These are phyloP conservation scores for Lactarius quietus DNA, from an alignment of 768 basidiomycete species.

Conservation along the genomic window DNA sequence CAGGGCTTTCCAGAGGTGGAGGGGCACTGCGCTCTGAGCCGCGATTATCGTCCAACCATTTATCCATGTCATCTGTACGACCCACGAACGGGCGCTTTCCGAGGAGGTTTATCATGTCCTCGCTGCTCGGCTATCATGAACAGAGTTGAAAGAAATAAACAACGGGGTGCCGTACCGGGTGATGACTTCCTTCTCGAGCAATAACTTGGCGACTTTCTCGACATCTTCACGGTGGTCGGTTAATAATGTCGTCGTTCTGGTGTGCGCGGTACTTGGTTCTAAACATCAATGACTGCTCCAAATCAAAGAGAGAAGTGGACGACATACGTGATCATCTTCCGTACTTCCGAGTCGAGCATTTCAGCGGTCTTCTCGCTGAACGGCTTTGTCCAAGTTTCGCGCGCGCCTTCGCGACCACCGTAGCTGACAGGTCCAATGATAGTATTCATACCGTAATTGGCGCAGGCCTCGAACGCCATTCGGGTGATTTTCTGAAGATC, in stretches of 20 bases:
- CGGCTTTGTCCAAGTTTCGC: slow-evolving; percentile 92
- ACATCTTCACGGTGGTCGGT: slow-evolving; percentile 81
- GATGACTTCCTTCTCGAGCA: slow-evolving; percentile 95
- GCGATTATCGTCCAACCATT: slow-evolving; percentile 86
- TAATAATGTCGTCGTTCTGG: slow-evolving; percentile 76
- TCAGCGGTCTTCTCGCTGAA: slow-evolving; percentile 98
- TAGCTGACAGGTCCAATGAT: slow-evolving; percentile 96
- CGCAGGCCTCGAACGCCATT: slow-evolving; percentile 95
- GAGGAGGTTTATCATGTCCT: slow-evolving; percentile 82
- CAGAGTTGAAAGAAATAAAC: not conserved
- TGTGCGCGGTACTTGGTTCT: slow-evolving; percentile 60
- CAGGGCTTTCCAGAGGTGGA: slow-evolving; percentile 50
- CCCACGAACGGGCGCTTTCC: slow-evolving; percentile 81
- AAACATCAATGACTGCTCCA: slow-evolving; percentile 15
- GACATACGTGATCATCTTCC: slow-evolving; percentile 87
- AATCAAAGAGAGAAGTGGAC: slow-evolving; percentile 5
- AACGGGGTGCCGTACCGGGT: slow-evolving; percentile 58
- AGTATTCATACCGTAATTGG: slow-evolving; percentile 96
- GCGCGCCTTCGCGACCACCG: slow-evolving; percentile 79
- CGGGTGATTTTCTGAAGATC: slow-evolving; percentile 97
- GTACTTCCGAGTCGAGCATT: slow-evolving; percentile 86
- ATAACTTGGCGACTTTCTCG: slow-evolving; percentile 85
- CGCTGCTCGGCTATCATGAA: slow-evolving; percentile 41
- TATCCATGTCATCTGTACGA: slow-evolving; percentile 90
- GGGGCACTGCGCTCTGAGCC: slow-evolving; percentile 57